Conservation (phyloP, 805 yeast species). For the Candida maris region DNA sequence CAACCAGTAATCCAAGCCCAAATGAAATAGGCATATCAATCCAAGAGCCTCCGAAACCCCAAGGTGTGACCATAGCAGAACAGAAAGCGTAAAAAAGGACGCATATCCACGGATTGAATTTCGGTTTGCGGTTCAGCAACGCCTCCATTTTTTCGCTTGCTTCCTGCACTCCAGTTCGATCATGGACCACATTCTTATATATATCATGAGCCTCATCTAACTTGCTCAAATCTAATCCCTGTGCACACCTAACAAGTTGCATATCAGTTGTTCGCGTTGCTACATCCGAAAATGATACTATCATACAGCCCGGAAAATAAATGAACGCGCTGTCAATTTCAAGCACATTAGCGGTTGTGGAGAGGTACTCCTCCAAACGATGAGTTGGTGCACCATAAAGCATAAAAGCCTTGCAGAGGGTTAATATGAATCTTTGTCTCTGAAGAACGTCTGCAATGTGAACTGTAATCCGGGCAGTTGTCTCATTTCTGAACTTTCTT, state of each 20-base stretch:
- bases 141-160: slow-evolving; percentile 71
- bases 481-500: slow-evolving; percentile 36
- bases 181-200: slow-evolving; percentile 89
- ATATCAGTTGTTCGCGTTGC: slow-evolving; percentile 94
- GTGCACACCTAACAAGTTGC: slow-evolving; percentile 80
- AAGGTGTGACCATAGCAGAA: slow-evolving; percentile 77
- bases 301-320: slow-evolving; percentile 94
- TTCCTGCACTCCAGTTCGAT: slow-evolving; percentile 81
- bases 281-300: slow-evolving; percentile 89
- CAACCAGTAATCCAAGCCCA: slow-evolving; percentile 77
- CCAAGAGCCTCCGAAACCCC: slow-evolving; percentile 90
- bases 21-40: slow-evolving; percentile 79
- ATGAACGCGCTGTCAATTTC: slow-evolving; percentile 92
- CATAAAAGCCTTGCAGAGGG: slow-evolving; percentile 89
- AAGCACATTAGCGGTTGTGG: slow-evolving; percentile 85
- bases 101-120: slow-evolving; percentile 73
- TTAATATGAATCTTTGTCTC: slow-evolving; percentile 78
- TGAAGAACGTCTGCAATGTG: slow-evolving; percentile 88
- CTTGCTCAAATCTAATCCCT: slow-evolving; percentile 82
- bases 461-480: slow-evolving; percentile 76
- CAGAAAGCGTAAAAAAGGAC: slow-evolving; percentile 78
- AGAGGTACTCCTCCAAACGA: slow-evolving; percentile 87
- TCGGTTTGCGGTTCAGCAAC: slow-evolving; percentile 54
- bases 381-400: slow-evolving; percentile 95
- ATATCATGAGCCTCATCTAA: slow-evolving; percentile 77